A percentile compares a stretch with the other conserved stretches of the same genome.
These are phyloP conservation scores for Colletotrichum nymphaeae DNA, from an alignment of 2,329 filamentous ascomycete species.

Conservation along the genomic window DNA sequence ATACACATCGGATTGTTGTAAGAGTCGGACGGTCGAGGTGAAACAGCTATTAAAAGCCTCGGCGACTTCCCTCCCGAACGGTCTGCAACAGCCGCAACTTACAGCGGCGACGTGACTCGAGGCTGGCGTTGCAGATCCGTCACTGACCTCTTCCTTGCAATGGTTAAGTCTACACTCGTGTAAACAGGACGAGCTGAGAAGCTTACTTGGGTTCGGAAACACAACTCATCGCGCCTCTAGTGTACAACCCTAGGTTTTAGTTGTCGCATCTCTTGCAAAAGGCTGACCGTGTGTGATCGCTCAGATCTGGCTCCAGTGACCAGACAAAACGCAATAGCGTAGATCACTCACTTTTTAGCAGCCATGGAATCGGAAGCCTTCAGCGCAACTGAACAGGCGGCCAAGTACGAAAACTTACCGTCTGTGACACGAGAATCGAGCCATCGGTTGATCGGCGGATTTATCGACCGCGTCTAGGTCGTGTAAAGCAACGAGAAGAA, in stretches of 20 bases:
- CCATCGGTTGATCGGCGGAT: slow-evolving; percentile 5
- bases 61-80: slow-evolving; percentile 19
- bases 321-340: not conserved
- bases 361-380: slow-evolving; percentile 11
- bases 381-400: slow-evolving; percentile 19
- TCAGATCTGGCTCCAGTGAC: not conserved
- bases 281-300: not conserved
- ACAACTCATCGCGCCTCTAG: not conserved
- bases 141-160: slow-evolving; percentile 14
- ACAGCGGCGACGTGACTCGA: slow-evolving; percentile 22
- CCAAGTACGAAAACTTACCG: not conserved
- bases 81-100: slow-evolving; percentile 25
- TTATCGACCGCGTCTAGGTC: not conserved
- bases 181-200: not conserved
- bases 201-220: not conserved
- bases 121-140: slow-evolving; percentile 31
- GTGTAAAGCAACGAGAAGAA: not conserved
- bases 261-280: not conserved
- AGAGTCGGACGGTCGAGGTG: slow-evolving; percentile 23
- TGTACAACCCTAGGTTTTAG: not conserved
- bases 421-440: slow-evolving; percentile 20
- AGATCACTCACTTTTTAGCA: slow-evolving; percentile 17
- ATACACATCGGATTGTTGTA: not conserved
- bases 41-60: slow-evolving; percentile 35
- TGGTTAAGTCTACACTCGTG: not conserved